Percentiles rank a stretch among this genome's conserved stretches.
phyloP scores from a whole-genome alignment of 352 stramenopile species.

The Peronospora destructor region DNA sequence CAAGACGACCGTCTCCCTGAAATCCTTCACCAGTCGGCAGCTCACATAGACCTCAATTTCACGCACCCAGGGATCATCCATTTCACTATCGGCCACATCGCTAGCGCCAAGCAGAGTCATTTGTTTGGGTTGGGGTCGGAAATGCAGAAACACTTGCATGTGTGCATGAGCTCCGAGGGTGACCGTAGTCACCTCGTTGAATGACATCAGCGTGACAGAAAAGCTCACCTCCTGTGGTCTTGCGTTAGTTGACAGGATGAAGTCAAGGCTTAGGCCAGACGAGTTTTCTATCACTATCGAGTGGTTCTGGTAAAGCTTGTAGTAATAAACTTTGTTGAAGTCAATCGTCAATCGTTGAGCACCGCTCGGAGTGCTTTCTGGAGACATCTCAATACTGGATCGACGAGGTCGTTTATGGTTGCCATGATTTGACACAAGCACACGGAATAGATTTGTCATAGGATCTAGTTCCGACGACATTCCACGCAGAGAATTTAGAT shows the following conservation, averaged over 20 bases:
- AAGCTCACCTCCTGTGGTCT: slow-evolving; percentile 76
- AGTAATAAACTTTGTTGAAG: slow-evolving; percentile 83
- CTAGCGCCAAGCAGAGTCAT: slow-evolving; percentile 8
- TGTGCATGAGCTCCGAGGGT: slow-evolving; percentile 59
- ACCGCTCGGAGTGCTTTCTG: slow-evolving; percentile 18
- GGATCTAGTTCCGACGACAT: slow-evolving; percentile 70
- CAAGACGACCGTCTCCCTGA: slow-evolving; percentile 76
- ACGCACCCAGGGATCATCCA: slow-evolving; percentile 58
- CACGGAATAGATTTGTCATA: slow-evolving; percentile 75
- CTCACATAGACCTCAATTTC: slow-evolving; percentile 86
- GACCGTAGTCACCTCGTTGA: slow-evolving; percentile 74
- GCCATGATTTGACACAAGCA: slow-evolving; percentile 74
- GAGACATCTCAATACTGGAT: slow-evolving; percentile 47
- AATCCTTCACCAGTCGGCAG: slow-evolving; percentile 84
- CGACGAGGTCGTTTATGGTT: slow-evolving; percentile 49
- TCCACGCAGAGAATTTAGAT: slow-evolving; percentile 76
- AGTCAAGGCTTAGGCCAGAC: slow-evolving; percentile 76
- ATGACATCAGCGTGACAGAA: slow-evolving; percentile 75
- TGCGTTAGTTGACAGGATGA: slow-evolving; percentile 81
- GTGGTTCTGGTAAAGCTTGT: slow-evolving; percentile 87
- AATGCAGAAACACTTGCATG: slow-evolving; percentile 85
- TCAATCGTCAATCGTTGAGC: slow-evolving; percentile 55
- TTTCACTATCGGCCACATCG: slow-evolving; percentile 11
- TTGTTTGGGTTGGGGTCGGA: slow-evolving; percentile 54
- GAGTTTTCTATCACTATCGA: slow-evolving; percentile 86